These are phyloP conservation scores for Candida anglica DNA, from an alignment of 805 yeast species.

Conservation along the genomic window DNA sequence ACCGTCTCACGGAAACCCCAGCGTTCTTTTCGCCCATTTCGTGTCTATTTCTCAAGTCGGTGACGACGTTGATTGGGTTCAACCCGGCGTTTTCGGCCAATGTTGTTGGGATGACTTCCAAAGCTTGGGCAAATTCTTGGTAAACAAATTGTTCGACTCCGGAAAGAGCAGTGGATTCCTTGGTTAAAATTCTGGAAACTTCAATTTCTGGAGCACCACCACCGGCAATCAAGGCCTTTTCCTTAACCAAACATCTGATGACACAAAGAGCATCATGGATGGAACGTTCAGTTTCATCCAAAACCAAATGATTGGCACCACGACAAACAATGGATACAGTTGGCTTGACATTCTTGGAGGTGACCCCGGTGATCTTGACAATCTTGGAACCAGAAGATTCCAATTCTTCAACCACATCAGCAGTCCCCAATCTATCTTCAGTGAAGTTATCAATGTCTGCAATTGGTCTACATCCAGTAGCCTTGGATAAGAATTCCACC, in stretches of 20 bases:
- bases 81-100: conserved; percentile 94
- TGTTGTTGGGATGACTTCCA: conserved; percentile 91
- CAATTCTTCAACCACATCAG: conserved; percentile 88
- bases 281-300: conserved; percentile 97
- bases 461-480: conserved; percentile 91
- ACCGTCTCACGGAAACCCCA: conserved; percentile 93
- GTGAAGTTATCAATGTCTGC: conserved; percentile 92
- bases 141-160: conserved; percentile 91
- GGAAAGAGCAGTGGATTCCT: conserved; percentile 66
- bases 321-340: conserved; percentile 90
- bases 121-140: conserved; percentile 87
- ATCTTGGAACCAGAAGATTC: conserved; percentile 88
- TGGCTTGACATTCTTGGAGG: conserved; percentile 47
- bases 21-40: conserved; percentile 88
- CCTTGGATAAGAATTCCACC: conserved; percentile 79
- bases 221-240: conserved; percentile 90
- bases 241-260: conserved; percentile 79
- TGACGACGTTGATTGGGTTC: conserved; percentile 85
- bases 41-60: conserved; percentile 88
- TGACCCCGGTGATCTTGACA: conserved; percentile 80
- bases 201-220: conserved; percentile 99
- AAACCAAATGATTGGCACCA: conserved; percentile 86
- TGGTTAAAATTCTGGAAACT: conserved; percentile 67
- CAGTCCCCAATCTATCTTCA: conserved; percentile 88
- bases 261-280: conserved; percentile 97